These are phyloP conservation scores for Aspergillus asperescens DNA, from an alignment of 495 filamentous ascomycete genomes.

Conservation along the genomic window DNA sequence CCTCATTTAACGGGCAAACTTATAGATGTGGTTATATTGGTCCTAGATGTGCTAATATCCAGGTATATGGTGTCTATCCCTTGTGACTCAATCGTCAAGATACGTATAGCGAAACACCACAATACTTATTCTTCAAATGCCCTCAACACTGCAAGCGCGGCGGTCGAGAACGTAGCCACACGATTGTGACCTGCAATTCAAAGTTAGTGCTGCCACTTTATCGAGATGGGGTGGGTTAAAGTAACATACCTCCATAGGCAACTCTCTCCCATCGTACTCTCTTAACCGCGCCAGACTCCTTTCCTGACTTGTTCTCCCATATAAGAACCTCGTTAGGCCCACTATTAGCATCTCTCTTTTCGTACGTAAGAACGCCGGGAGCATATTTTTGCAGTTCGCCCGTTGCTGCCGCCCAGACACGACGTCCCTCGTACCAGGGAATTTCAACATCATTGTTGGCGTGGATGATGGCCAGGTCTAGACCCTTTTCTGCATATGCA, in stretches of 20 bases:
- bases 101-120: not conserved
- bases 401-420: constrained; percentile 48
- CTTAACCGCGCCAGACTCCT: constrained; percentile 38
- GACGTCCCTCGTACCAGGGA: constrained; percentile 50
- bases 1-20: not conserved
- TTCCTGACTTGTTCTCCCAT: constrained; percentile 31
- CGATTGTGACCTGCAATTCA: constrained; percentile 41
- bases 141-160: constrained; percentile 58
- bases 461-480: constrained; percentile 70
- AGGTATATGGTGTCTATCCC: too few relatives aligned
- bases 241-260: constrained; percentile 42
- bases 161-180: constrained; percentile 46
- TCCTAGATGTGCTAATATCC: not conserved
- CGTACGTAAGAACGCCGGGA: constrained; percentile 44
- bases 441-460: constrained; percentile 73
- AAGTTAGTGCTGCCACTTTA: not conserved
- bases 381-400: constrained; percentile 46
- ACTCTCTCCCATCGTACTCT: constrained; percentile 45
- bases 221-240: not conserved
- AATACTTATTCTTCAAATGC: constrained; percentile 49
- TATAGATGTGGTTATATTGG: not conserved
- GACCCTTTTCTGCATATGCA: constrained; percentile 40
- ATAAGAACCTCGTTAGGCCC: constrained; percentile 31
- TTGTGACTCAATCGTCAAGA: too few relatives aligned
- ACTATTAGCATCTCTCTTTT: constrained; percentile 27